phyloP scores from a whole-genome alignment of 2,329 filamentous ascomycete genomes.

The Arthroderma sp. region DNA sequence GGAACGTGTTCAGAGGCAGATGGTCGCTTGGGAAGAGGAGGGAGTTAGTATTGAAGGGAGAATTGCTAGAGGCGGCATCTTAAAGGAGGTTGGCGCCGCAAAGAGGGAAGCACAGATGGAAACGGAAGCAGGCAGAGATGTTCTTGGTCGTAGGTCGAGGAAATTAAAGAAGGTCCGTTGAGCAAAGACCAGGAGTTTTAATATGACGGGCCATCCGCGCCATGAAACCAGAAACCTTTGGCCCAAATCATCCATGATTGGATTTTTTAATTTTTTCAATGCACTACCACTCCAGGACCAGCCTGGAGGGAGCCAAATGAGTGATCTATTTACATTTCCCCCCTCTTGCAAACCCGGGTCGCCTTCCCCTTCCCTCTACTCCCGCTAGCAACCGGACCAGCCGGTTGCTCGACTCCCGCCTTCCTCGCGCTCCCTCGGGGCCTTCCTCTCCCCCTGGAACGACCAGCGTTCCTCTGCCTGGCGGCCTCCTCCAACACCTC shows the following conservation, averaged over 20 bases:
- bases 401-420: neutral
- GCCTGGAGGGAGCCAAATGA: no score
- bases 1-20: slow-evolving; percentile 58
- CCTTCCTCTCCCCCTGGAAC: neutral
- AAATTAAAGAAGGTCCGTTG: slow-evolving; percentile 32
- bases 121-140: slow-evolving; percentile 84
- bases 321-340: no score
- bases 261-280: neutral
- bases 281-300: no score
- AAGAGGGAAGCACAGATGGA: slow-evolving; percentile 83
- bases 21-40: slow-evolving; percentile 78
- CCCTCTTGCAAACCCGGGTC: no score
- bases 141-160: slow-evolving; percentile 62
- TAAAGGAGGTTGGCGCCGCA: slow-evolving; percentile 90
- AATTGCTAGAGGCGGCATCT: slow-evolving; percentile 60
- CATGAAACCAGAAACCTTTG: neutral
- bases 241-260: neutral
- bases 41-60: slow-evolving; percentile 88
- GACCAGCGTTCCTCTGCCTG: neutral
- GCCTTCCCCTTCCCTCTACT: neutral
- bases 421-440: neutral
- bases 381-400: neutral
- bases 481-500: slow-evolving; percentile 2
- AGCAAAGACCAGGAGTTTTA: neutral
- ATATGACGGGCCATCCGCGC: neutral